phyloP scores from a whole-genome alignment of 768 basidiomycete species.

The Tremella mesenterica region DNA sequence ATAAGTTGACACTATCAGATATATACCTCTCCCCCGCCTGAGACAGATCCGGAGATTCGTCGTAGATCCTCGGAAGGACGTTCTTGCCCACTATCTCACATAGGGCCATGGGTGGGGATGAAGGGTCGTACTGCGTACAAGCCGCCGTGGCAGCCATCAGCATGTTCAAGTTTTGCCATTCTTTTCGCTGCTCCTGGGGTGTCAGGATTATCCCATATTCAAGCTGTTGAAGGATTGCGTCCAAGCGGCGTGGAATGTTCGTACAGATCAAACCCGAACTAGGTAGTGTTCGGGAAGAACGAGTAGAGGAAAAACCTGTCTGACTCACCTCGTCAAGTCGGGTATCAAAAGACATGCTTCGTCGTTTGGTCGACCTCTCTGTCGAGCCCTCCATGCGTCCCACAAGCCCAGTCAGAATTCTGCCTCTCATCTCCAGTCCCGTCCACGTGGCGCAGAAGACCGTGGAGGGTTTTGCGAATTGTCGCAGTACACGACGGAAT shows the following conservation, averaged over 20 bases:
- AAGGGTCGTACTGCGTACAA: conserved; percentile 53
- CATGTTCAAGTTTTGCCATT: conserved; percentile 73
- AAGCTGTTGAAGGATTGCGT: no score
- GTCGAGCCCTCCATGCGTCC: not conserved
- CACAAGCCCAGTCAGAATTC: not conserved
- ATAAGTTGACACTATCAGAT: conserved; percentile 54
- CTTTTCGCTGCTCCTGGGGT: conserved; percentile 1
- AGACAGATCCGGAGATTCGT: conserved; percentile 12
- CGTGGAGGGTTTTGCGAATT: not conserved
- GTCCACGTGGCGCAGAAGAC: not conserved
- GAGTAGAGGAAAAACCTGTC: not conserved
- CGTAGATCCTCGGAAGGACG: conserved; percentile 22
- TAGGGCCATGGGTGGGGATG: conserved; percentile 48
- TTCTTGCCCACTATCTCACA: conserved; percentile 21
- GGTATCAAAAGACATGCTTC: not conserved
- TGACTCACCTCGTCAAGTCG: conserved; percentile 23
- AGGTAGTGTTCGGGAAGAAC: no score
- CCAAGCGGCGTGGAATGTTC: no score
- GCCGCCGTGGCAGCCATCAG: conserved; percentile 64
- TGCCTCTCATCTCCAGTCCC: not conserved
- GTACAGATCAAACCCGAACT: no score
- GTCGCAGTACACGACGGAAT: conserved; percentile 19
- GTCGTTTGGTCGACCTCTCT: not conserved
- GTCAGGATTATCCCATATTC: no score
- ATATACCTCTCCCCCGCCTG: conserved; percentile 20